These are phyloP conservation scores for Trichoderma asperelloides DNA, from an alignment of 495 filamentous ascomycete genomes.

Conservation along the genomic window DNA sequence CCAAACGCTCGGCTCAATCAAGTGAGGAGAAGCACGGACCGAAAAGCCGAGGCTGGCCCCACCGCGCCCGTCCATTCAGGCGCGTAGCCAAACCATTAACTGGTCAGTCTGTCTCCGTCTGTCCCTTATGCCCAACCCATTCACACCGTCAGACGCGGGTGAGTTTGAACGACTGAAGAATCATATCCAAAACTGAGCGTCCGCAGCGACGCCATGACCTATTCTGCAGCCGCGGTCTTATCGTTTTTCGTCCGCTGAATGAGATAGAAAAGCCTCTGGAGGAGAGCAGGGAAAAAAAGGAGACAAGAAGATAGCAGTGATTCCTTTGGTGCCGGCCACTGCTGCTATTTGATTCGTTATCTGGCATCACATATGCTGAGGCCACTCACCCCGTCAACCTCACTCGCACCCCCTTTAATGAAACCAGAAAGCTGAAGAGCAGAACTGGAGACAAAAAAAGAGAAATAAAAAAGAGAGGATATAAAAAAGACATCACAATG, in stretches of 20 bases:
- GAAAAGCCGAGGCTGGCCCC: background rate
- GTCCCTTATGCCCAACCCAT: background rate
- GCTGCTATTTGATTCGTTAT: background rate
- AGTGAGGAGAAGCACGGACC: background rate
- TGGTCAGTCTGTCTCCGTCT: background rate
- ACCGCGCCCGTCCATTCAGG: background rate
- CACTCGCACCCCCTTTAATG: background rate
- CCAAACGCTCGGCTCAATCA: background rate
- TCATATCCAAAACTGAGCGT: background rate
- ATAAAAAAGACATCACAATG: conserved; percentile 1
- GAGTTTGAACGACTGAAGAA: no score
- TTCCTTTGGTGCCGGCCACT: background rate
- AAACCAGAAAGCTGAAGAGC: background rate
- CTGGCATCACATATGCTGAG: no score
- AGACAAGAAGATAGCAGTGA: no score
- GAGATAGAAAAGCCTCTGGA: background rate
- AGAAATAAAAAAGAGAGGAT: background rate
- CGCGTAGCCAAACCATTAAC: background rate
- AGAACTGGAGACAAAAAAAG: background rate
- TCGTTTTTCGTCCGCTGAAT: background rate
- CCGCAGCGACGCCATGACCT: background rate
- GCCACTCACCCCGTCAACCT: background rate
- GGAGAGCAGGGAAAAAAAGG: background rate
- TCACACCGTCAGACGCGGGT: no score
- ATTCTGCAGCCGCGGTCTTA: background rate